Conservation (phyloP, 139 green algal genomes). For the Mychonastes homosphaera region DNA sequence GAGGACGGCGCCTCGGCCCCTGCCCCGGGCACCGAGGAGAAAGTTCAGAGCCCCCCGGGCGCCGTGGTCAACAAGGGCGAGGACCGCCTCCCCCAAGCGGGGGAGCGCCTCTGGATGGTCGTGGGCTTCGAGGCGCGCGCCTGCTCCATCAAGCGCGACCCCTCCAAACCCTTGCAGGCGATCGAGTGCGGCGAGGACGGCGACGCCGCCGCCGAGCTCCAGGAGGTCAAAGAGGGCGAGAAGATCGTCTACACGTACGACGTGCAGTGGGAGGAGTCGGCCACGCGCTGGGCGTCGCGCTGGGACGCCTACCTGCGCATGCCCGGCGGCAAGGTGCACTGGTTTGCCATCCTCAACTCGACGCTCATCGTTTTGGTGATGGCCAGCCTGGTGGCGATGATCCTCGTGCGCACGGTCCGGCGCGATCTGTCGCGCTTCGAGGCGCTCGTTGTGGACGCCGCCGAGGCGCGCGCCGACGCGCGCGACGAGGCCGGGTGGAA, state of each 20-base stretch:
- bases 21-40: background rate
- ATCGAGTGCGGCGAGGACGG: constrained; percentile 51
- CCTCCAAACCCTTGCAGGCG: constrained; percentile 41
- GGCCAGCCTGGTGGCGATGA: constrained; percentile 77
- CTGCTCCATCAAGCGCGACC: constrained; percentile 65
- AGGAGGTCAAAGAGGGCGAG: constrained; percentile 66
- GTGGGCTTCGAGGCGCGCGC: constrained; percentile 87
- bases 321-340: constrained; percentile 79
- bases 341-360: constrained; percentile 95
- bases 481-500: constrained; percentile 93
- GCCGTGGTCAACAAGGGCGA: background rate
- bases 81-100: too few relatives aligned
- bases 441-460: constrained; percentile 70
- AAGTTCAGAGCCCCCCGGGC: background rate
- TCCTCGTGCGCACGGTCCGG: constrained; percentile 50
- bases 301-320: constrained; percentile 96
- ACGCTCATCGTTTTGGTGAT: constrained; percentile 91
- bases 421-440: constrained; percentile 88
- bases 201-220: constrained; percentile 12
- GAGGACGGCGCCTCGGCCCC: background rate
- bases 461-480: constrained; percentile 31
- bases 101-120: constrained; percentile 73
- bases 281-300: constrained; percentile 76
- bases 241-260: constrained; percentile 75
- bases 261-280: constrained; percentile 75